phyloP scores from a whole-genome alignment of 2,329 filamentous ascomycete species.

The Clonostachys chloroleuca region DNA sequence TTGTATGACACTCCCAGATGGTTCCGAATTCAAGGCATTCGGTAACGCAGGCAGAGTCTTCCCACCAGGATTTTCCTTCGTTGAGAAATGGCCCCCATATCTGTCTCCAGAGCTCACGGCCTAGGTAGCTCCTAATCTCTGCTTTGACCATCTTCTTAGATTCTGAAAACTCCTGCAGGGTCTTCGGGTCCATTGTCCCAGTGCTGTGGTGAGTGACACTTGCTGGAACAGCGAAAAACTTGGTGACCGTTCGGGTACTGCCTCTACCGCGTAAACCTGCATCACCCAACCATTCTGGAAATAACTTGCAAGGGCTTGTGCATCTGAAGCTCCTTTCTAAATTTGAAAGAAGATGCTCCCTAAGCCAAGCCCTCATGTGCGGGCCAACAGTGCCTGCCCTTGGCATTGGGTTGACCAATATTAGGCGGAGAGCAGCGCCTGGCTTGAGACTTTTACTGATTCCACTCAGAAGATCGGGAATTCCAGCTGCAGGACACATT shows the following conservation, averaged over 20 bases:
- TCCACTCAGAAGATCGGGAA: background rate
- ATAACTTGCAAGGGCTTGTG: constrained; percentile 50
- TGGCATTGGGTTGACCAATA: constrained; percentile 60
- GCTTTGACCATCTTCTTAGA: constrained; percentile 26
- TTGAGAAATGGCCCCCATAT: constrained; percentile 50
- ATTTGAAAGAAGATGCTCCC: constrained; percentile 54
- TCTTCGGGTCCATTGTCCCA: background rate
- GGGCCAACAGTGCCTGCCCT: constrained; percentile 51
- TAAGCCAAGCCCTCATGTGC: constrained; percentile 54
- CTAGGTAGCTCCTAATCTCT: constrained; percentile 47
- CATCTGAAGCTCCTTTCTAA: constrained; percentile 56
- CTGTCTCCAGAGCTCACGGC: constrained; percentile 56
- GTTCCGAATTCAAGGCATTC: constrained; percentile 52
- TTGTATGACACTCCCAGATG: constrained; percentile 53
- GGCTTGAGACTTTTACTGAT: constrained; percentile 36
- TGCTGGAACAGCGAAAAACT: constrained; percentile 39
- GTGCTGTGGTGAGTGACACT: constrained; percentile 9
- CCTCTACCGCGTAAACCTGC: constrained; percentile 44
- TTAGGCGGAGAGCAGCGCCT: constrained; percentile 52
- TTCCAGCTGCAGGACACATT: background rate
- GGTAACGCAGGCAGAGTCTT: constrained; percentile 45
- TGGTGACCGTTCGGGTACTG: constrained; percentile 41
- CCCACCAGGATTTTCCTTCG: constrained; percentile 54
- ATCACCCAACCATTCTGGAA: constrained; percentile 55
- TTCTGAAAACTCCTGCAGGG: constrained; percentile 10